Base-by-base conservation (phyloP, 176 grass and related monocot genomes). In the Urochloa ruziziensis region DNA sequence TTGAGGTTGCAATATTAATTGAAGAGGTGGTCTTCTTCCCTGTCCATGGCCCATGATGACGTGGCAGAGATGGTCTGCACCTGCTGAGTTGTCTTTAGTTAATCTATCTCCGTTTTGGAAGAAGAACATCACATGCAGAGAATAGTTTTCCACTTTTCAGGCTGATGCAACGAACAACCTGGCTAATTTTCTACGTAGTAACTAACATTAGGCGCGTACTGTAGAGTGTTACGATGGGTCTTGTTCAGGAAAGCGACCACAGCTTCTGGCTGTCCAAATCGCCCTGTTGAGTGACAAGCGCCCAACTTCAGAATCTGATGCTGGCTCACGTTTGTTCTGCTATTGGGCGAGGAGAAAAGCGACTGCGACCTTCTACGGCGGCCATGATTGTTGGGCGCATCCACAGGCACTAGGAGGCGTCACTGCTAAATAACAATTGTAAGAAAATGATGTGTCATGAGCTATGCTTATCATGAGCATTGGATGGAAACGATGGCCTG, bases 231-330 rank as follows among this genome's bases (percentile, higher is more conserved):
- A 59, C 23, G 28, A 51, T 29, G 15, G 27, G 52, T 59, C 63
- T 32, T 80, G 39, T 56, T 32, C 34, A 27, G 42, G 69, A 89
- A 80, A 85, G 77, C 87, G 80, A 75, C 69, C 4, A 5, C 17
- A 73, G 33, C 27, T 85, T 80, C 51, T 75, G 40, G 69, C 76
- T 42, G 61, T 80, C 51, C 12, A 68, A 61, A 75, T 85, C 76
- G 9, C 23, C 7, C 19, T 67, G 51, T 74, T 15, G 68, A 68
- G 65, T n/a, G 73, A 72, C 44, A 60, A 58, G 75, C 35, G 70
- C 35, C 4, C 49, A 48, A 1, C 78, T 48, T 61, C 10, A 42
- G 67, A 70, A 65, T 65, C 82, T 70, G 80, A 60, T 62, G 49
- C 47, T 37, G 53, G 39, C 43, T 36, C 79, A 30, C 23, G 30